phyloP scores from a whole-genome alignment of 2,329 filamentous ascomycete species.

The Diaporthe eres region DNA sequence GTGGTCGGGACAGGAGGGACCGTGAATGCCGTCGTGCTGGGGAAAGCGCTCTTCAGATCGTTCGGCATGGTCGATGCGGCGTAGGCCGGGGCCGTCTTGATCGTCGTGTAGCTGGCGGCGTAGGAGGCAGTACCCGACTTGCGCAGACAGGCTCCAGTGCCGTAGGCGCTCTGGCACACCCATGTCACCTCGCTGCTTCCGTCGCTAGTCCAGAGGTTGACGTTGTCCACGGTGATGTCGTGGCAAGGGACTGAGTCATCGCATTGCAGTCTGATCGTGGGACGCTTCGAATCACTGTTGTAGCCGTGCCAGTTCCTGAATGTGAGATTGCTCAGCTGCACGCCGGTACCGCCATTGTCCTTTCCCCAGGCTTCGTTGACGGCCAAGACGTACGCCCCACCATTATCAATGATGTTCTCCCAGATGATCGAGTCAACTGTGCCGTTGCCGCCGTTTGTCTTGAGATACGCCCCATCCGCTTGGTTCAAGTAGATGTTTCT shows the following conservation, averaged over 20 bases:
- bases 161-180: slow-evolving; percentile 44
- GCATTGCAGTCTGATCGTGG: slow-evolving; percentile 61
- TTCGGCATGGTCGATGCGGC: slow-evolving; percentile 43
- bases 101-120: slow-evolving; percentile 34
- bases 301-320: slow-evolving; percentile 69
- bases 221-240: slow-evolving; percentile 42
- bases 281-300: slow-evolving; percentile 62
- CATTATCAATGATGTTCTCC: slow-evolving; percentile 71
- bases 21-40: slow-evolving; percentile 42
- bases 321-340: slow-evolving; percentile 64
- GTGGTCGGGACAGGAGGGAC: slow-evolving; percentile 44
- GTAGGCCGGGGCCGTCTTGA: slow-evolving; percentile 17
- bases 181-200: slow-evolving; percentile 41
- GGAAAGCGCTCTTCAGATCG: slow-evolving; percentile 42
- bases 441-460: slow-evolving; percentile 69
- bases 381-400: slow-evolving; percentile 69
- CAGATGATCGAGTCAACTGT: slow-evolving; percentile 50
- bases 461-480: slow-evolving; percentile 68
- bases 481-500: slow-evolving; percentile 72
- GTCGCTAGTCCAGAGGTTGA: slow-evolving; percentile 46
- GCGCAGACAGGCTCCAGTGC: slow-evolving; percentile 43
- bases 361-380: slow-evolving; percentile 65
- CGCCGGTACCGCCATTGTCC: slow-evolving; percentile 58
- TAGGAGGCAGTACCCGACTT: slow-evolving; percentile 31
- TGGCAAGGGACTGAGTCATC: slow-evolving; percentile 41